These are phyloP conservation scores for Saccharomycopsis phalli DNA, from an alignment of 1,139 yeast species.

Conservation along the genomic window DNA sequence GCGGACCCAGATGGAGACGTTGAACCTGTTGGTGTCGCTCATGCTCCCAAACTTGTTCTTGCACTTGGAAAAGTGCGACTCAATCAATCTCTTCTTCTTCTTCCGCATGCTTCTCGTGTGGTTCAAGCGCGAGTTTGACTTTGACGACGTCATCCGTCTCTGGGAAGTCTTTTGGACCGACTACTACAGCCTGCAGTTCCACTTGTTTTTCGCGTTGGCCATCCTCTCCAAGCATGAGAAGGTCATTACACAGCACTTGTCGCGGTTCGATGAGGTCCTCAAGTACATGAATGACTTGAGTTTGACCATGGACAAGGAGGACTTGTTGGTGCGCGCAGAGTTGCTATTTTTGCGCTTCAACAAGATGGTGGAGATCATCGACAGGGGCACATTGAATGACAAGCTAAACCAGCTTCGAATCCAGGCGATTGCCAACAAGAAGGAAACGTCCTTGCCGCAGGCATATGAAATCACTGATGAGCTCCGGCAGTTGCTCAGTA, in stretches of 20 bases:
- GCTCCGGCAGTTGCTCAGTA: constrained; percentile 50
- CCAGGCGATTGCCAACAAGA: constrained; percentile 26
- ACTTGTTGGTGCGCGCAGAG: constrained; percentile 72
- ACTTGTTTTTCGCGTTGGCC: constrained; percentile 77
- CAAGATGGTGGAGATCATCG: constrained; percentile 70
- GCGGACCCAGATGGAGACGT: constrained; percentile 75
- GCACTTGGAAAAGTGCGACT: constrained; percentile 81
- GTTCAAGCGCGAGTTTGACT: constrained; percentile 87
- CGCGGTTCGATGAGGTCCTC: constrained; percentile 80
- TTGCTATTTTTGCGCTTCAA: constrained; percentile 69
- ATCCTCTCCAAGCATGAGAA: constrained; percentile 80
- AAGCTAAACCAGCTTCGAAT: constrained; percentile 15
- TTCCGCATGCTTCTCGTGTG: constrained; percentile 92
- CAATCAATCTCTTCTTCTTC: constrained; percentile 84
- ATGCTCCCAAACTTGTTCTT: constrained; percentile 79
- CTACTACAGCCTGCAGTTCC: constrained; percentile 75
- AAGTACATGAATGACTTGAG: constrained; percentile 89
- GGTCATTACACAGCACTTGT: constrained; percentile 63
- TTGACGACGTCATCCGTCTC: constrained; percentile 65
- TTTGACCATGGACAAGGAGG: constrained; percentile 64
- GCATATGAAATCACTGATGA: constrained; percentile 38
- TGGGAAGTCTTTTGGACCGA: constrained; percentile 96
- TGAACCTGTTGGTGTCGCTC: constrained; percentile 76
- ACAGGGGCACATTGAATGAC: constrained; percentile 35
- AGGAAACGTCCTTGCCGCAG: constrained; percentile 21